Percentiles rank a stretch among this genome's conserved stretches.
phyloP scores from a whole-genome alignment of 1,284 basidiomycete genomes.

The Apiotrichum gracile region DNA sequence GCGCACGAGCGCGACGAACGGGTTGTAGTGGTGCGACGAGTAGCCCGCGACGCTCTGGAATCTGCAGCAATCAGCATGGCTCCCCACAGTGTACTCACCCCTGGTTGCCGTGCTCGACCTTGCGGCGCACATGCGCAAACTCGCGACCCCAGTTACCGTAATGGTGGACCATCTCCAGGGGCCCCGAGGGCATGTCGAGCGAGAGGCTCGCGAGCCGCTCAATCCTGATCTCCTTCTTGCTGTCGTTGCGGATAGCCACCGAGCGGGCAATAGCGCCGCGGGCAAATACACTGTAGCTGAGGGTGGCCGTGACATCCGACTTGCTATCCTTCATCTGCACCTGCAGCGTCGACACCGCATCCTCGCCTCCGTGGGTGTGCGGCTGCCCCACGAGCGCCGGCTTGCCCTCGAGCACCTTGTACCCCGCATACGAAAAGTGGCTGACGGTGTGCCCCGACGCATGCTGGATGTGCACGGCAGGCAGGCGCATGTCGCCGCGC shows the following conservation, averaged over 20 bases:
- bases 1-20: constrained; percentile 25
- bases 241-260: constrained; percentile 17
- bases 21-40: constrained; percentile 32
- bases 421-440: constrained; percentile 16
- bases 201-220: constrained; percentile 22
- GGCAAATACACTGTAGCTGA: constrained; percentile 25
- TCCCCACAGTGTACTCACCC: constrained; percentile 16
- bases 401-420: constrained; percentile 22
- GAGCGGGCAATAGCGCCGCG: constrained; percentile 17
- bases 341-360: constrained; percentile 18
- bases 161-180: constrained; percentile 25
- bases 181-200: constrained; percentile 19
- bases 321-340: constrained; percentile 19
- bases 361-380: constrained; percentile 17
- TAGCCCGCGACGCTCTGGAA: constrained; percentile 26
- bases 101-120: constrained; percentile 23
- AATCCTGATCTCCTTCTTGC: constrained; percentile 13
- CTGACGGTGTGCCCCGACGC: constrained; percentile 16
- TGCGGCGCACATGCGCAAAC: constrained; percentile 11
- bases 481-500: constrained; percentile 28
- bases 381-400: constrained; percentile 19
- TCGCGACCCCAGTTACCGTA: constrained; percentile 32
- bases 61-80: constrained; percentile 5
- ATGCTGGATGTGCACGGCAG: constrained; percentile 23
- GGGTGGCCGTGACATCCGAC: constrained; percentile 6